These are phyloP conservation scores for Chaetoceros tenuissimus DNA, from an alignment of 108 stramenopile genomes.

Conservation along the genomic window DNA sequence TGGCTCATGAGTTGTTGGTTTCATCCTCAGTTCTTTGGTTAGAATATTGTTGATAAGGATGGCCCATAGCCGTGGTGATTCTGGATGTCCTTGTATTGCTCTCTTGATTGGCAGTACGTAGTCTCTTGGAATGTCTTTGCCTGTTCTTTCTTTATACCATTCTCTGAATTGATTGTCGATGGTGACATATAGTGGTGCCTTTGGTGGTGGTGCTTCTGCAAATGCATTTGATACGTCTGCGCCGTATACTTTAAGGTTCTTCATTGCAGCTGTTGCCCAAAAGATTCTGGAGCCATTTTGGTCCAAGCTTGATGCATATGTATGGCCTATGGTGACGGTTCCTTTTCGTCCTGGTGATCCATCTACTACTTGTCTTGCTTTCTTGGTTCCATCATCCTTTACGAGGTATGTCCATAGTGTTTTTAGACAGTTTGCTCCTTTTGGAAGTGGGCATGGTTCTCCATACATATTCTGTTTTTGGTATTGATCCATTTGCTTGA, in stretches of 20 bases:
- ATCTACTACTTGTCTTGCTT: not conserved
- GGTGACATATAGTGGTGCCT: not conserved
- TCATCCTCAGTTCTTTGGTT: not conserved
- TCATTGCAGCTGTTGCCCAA: not conserved
- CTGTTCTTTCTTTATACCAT: not conserved
- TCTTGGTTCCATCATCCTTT: not conserved
- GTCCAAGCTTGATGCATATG: not conserved
- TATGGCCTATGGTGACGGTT: not conserved
- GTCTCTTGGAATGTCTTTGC: not conserved
- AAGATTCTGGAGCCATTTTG: not conserved
- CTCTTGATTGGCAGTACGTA: conserved; percentile 2
- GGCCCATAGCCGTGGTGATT: conserved; percentile 11
- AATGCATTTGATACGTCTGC: not conserved
- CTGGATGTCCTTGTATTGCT: conserved; percentile 4
- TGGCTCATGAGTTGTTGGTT: conserved; percentile 10
- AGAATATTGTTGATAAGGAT: conserved; percentile 6
- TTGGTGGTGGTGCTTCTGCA: not conserved
- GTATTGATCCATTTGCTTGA: no score
- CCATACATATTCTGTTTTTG: no score
- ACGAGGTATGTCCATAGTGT: not conserved
- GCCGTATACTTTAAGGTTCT: not conserved
- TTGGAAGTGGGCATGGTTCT: no score
- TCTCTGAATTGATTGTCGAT: not conserved
- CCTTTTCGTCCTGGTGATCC: not conserved
- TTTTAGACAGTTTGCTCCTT: no score